Percentiles rank a stretch among this genome's conserved stretches.
These are phyloP conservation scores for Cladophialophora carrionii DNA, from an alignment of 2,329 filamentous ascomycete species.

Conservation along the genomic window DNA sequence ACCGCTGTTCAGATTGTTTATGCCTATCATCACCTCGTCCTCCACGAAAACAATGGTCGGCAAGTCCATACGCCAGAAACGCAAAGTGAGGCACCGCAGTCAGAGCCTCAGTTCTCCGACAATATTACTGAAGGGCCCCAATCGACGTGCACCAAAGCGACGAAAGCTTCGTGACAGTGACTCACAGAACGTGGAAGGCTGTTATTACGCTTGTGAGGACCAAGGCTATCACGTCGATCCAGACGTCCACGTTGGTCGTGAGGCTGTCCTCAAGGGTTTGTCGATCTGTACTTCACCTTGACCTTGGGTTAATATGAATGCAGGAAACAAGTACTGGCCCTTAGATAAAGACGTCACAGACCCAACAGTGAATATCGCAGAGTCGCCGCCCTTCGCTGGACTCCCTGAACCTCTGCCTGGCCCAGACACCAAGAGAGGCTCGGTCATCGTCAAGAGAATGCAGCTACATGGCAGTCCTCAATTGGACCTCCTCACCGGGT, in stretches of 20 bases:
- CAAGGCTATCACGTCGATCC: slow-evolving; percentile 29
- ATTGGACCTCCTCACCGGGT: background rate
- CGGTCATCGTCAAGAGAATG: background rate
- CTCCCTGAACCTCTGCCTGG: background rate
- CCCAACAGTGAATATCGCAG: slow-evolving; percentile 8
- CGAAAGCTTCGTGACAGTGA: slow-evolving; percentile 23
- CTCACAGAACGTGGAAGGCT: slow-evolving; percentile 22
- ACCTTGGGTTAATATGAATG: slow-evolving; percentile 5
- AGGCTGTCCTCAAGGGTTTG: background rate
- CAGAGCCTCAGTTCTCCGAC: background rate
- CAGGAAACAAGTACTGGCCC: background rate
- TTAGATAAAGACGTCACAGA: slow-evolving; percentile 4
- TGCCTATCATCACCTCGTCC: slow-evolving; percentile 7
- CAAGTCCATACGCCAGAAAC: slow-evolving; percentile 8
- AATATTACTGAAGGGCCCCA: background rate
- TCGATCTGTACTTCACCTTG: background rate
- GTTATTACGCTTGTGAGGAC: slow-evolving; percentile 25
- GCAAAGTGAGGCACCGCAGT: background rate
- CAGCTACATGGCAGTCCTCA: background rate
- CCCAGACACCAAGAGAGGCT: background rate
- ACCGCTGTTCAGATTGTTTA: slow-evolving; percentile 5
- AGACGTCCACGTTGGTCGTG: slow-evolving; percentile 23
- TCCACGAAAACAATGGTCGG: background rate
- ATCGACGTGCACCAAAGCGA: slow-evolving; percentile 12
- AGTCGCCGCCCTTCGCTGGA: background rate